Conservation (phyloP, 2,329 filamentous ascomycete species). For the Pseudocercospora fijiensis region DNA sequence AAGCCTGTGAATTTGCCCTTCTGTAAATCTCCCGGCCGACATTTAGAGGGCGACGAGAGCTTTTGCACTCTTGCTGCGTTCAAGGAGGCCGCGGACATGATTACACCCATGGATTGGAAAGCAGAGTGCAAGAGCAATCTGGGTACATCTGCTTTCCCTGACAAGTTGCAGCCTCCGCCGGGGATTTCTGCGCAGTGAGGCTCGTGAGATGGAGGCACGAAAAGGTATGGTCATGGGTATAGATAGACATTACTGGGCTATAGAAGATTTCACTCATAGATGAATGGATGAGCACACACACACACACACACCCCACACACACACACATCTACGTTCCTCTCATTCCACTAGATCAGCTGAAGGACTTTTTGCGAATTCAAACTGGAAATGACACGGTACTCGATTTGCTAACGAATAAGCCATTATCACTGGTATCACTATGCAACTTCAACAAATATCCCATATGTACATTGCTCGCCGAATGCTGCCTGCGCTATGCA, state of each 20-base stretch:
- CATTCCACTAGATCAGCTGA: not conserved
- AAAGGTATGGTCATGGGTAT: not conserved
- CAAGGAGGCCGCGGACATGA: conserved; percentile 88
- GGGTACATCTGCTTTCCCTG: conserved; percentile 47
- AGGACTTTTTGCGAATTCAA: not conserved
- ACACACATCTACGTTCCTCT: not conserved
- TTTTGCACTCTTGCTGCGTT: conserved; percentile 93
- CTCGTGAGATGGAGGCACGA: not conserved
- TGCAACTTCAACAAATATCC: not conserved
- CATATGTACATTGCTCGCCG: not conserved
- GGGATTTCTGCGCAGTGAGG: conserved; percentile 3
- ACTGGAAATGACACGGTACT: not conserved
- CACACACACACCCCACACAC: too few relatives aligned
- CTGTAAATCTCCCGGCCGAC: conserved; percentile 73
- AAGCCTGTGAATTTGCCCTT: conserved; percentile 76
- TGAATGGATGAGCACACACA: not conserved
- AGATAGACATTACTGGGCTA: not conserved
- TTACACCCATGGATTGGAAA: conserved; percentile 79
- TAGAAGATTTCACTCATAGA: not conserved
- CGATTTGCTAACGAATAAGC: not conserved
- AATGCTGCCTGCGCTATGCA: not conserved
- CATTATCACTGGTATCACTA: not conserved
- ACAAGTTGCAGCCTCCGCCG: conserved; percentile 21
- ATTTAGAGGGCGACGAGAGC: conserved; percentile 79
- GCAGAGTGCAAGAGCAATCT: conserved; percentile 60